Percentiles rank a stretch among this genome's conserved stretches.
Evolutionary conservation across 441 rosid genomes (phyloP).

Genomic region (Biscutella laevigata): DNA sequence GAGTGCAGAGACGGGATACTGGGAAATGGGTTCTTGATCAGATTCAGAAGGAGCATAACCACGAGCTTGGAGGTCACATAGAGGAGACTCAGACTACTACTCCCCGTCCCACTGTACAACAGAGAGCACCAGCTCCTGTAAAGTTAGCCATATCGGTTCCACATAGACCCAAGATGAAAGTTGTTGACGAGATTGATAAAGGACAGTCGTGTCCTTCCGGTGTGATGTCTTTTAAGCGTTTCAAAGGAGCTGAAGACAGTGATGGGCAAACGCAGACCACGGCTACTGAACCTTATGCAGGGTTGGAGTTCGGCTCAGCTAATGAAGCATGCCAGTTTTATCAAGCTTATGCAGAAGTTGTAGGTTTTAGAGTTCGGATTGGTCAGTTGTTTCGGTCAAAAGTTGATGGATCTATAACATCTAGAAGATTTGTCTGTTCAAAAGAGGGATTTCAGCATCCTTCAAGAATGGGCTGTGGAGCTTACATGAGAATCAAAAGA

Average conservation of each 20-base stretch:
- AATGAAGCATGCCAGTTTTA: conserved; percentile 69
- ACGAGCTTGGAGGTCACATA: conserved; percentile 45
- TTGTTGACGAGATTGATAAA: conserved; percentile 37
- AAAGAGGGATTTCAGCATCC: conserved; percentile 96
- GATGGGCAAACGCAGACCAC: conserved; percentile 8
- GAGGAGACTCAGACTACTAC: conserved; percentile 22
- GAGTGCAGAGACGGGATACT: conserved; percentile 55
- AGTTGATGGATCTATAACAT: conserved; percentile 72
- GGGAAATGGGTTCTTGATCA: conserved; percentile 87
- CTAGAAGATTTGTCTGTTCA: conserved; percentile 80
- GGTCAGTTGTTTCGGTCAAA: conserved; percentile 86
- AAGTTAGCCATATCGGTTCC: conserved; percentile 35
- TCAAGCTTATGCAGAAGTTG: conserved; percentile 51
- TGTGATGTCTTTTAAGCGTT: conserved; percentile 42
- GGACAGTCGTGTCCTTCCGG: conserved; percentile 44
- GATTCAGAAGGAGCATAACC: conserved; percentile 72
- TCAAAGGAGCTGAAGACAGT: conserved; percentile 43
- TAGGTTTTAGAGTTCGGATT: conserved; percentile 67
- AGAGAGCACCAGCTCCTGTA: conserved; percentile 28
- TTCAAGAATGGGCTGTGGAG: conserved; percentile 81
- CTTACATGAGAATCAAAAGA: conserved; percentile 83
- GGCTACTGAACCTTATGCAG: conserved; percentile 45
- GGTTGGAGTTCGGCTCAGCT: conserved; percentile 55
- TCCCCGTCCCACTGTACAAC: conserved; percentile 15
- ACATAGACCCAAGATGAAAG: conserved; percentile 42